phyloP scores from a whole-genome alignment of 2,329 filamentous ascomycete species.

The Lojkania enalia region DNA sequence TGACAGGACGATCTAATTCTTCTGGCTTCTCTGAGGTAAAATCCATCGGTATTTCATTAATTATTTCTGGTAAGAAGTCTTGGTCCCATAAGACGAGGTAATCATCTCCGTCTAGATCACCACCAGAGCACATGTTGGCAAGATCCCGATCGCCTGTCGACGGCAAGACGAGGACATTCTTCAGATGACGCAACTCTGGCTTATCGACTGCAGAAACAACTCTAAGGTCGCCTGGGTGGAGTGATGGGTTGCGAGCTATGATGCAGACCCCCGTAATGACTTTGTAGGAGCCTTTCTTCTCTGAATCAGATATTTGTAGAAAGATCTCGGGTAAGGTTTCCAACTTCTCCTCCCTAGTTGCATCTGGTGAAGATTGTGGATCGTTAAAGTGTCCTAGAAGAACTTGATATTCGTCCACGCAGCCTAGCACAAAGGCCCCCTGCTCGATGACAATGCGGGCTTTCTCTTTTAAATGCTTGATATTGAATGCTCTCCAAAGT shows the following conservation, averaged over 20 bases:
- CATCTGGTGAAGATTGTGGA: slow-evolving; percentile 49
- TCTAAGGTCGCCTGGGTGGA: slow-evolving; percentile 90
- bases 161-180: slow-evolving; percentile 86
- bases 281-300: slow-evolving; percentile 58
- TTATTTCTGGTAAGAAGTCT: slow-evolving; percentile 63
- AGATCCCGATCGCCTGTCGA: slow-evolving; percentile 81
- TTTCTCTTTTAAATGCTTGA: slow-evolving; percentile 91
- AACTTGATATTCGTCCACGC: slow-evolving; percentile 79
- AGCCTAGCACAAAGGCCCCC: slow-evolving; percentile 86
- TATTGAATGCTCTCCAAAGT: slow-evolving; percentile 85
- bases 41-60: slow-evolving; percentile 78
- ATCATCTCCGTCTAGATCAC: slow-evolving; percentile 94
- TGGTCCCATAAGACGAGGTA: slow-evolving; percentile 92
- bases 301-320: slow-evolving; percentile 70
- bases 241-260: slow-evolving; percentile 86
- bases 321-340: slow-evolving; percentile 78
- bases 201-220: slow-evolving; percentile 82
- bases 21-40: slow-evolving; percentile 64
- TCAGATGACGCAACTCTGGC: slow-evolving; percentile 72
- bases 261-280: slow-evolving; percentile 78
- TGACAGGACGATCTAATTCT: slow-evolving; percentile 64
- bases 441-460: slow-evolving; percentile 80
- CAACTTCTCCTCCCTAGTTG: slow-evolving; percentile 48
- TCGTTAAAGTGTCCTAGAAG: slow-evolving; percentile 71
- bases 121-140: slow-evolving; percentile 92